These are phyloP conservation scores for Chaetomiaceae sp. DNA, from an alignment of 2,329 filamentous ascomycete genomes.

Conservation along the genomic window DNA sequence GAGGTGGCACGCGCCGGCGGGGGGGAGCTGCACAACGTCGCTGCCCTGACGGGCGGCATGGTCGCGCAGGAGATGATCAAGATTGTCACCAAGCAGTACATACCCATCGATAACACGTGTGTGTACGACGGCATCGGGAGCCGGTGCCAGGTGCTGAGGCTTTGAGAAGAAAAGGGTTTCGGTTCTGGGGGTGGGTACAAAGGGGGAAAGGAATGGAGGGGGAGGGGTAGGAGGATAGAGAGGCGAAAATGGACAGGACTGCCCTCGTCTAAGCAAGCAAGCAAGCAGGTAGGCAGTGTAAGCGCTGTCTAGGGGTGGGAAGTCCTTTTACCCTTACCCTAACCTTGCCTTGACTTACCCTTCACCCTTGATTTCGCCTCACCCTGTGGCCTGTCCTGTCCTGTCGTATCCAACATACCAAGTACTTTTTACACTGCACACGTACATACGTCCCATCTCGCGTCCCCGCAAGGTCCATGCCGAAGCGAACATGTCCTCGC, in stretches of 20 bases:
- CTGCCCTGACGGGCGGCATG: constrained; percentile 81
- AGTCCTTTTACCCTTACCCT: no score
- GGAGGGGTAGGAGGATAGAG: background rate
- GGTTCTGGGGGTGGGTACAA: constrained; percentile 3
- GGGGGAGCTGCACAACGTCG: constrained; percentile 88
- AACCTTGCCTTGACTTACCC: no score
- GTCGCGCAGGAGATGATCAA: constrained; percentile 98
- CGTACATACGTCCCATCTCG: no score
- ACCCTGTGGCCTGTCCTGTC: no score
- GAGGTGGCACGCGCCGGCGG: constrained; percentile 73
- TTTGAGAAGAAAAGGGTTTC: no score
- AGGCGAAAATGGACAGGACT: no score
- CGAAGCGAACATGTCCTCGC: constrained; percentile 9
- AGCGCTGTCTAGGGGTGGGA: no score
- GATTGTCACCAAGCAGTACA: constrained; percentile 68
- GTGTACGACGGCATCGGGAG: constrained; percentile 65
- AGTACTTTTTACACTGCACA: no score
- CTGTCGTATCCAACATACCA: no score
- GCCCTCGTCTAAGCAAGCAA: no score
- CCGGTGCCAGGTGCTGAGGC: constrained; percentile 53
- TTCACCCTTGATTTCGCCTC: no score
- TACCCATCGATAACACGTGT: constrained; percentile 66
- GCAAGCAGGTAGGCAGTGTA: no score
- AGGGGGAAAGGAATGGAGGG: background rate
- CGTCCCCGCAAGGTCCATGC: constrained; percentile 4